Percentiles rank a stretch among this genome's conserved stretches.
Conservation (phyloP, 495 filamentous ascomycete species). For the Stereocaulon alpinum region DNA sequence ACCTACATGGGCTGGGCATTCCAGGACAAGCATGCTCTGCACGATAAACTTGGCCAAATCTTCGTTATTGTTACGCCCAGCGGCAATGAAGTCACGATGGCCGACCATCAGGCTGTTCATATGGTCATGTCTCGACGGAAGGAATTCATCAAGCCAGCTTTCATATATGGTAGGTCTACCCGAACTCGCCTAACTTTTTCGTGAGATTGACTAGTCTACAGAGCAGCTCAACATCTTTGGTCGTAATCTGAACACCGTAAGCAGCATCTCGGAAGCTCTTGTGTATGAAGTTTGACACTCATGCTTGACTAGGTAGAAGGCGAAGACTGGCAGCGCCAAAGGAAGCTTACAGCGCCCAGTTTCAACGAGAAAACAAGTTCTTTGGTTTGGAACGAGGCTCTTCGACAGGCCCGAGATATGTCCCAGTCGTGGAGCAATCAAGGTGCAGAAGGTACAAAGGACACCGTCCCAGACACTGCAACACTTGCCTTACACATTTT, state of each 20-base stretch:
- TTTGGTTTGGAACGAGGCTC: constrained; percentile 31
- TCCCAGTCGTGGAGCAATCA: constrained; percentile 17
- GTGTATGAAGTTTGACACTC: not conserved
- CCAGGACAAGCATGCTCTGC: constrained; percentile 29
- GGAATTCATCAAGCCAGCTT: constrained; percentile 35
- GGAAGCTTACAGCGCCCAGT: constrained; percentile 30
- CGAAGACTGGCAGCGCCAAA: constrained; percentile 32
- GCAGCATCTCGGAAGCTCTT: not conserved
- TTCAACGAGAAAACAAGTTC: constrained; percentile 33
- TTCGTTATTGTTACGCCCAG: constrained; percentile 36
- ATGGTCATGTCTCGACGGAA: constrained; percentile 29
- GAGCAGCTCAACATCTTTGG: constrained; percentile 31
- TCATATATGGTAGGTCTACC: constrained; percentile 26
- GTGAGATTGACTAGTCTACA: constrained; percentile 1
- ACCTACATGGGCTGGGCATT: constrained; percentile 28
- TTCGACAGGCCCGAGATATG: constrained; percentile 28
- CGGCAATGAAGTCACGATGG: constrained; percentile 32
- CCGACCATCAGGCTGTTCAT: constrained; percentile 31
- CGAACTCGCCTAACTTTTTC: not conserved
- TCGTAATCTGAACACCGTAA: constrained; percentile 28
- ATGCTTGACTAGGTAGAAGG: constrained; percentile 20
- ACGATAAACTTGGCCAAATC: constrained; percentile 32
- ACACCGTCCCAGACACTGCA: constrained; percentile 17
- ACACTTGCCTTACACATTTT: constrained; percentile 35
- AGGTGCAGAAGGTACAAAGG: constrained; percentile 19